Evolutionary conservation across 345 rosid genomes (phyloP).

Genomic region (Populus davidiana): DNA sequence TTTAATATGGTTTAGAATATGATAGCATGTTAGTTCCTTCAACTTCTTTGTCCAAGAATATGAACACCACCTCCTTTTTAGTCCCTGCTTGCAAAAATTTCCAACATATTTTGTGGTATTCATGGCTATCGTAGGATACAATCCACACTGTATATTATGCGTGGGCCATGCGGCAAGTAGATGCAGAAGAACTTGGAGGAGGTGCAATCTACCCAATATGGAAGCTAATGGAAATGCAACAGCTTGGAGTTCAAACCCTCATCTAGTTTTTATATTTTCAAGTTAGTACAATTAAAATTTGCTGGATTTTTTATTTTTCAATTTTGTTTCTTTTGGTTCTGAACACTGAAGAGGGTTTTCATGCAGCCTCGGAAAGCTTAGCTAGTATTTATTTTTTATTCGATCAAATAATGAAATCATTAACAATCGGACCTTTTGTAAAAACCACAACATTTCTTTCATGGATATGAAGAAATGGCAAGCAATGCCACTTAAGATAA

Average conservation of each 20-base stretch:
- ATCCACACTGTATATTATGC: conserved; percentile 72
- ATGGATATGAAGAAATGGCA: too few species aligned
- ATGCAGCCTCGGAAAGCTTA: conserved; percentile 12
- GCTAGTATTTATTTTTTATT: background rate
- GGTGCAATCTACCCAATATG: conserved; percentile 82
- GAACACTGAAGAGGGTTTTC: conserved; percentile 12
- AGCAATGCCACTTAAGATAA: too few species aligned
- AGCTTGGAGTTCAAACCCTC: conserved; percentile 69
- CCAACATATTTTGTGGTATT: background rate
- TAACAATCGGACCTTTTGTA: background rate
- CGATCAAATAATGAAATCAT: conserved; percentile 1
- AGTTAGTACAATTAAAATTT: background rate
- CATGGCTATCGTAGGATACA: conserved; percentile 50
- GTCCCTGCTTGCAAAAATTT: background rate
- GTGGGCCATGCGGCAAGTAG: conserved; percentile 98
- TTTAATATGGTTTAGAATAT: too few species aligned
- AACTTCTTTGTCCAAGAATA: too few species aligned
- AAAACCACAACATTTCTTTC: background rate
- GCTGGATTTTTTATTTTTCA: background rate
- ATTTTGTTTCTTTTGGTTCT: background rate
- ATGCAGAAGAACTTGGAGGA: conserved; percentile 79
- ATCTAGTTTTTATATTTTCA: conserved; percentile 35
- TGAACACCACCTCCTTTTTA: background rate
- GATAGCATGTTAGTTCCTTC: too few species aligned
- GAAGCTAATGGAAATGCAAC: conserved; percentile 79